Percentiles rank a stretch among this genome's conserved stretches.
Conservation (phyloP, 441 rosid species). For the Isatis lusitanica region DNA sequence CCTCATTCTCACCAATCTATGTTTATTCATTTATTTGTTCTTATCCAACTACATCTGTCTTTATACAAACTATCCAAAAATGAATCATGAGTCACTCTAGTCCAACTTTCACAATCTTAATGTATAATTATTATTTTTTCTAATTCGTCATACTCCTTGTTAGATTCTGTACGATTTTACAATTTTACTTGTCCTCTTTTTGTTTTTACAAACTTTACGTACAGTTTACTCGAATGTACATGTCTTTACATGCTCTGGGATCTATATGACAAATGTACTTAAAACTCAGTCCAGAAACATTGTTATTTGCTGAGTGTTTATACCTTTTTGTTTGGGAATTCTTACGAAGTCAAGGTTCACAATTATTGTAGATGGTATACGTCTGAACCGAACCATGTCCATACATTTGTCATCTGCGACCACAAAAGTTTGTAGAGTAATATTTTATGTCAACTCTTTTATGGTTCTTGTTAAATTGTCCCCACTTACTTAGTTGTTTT, state of each 20-base stretch:
- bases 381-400: neutral
- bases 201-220: neutral
- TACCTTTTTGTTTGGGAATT: neutral
- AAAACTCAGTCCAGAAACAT: neutral
- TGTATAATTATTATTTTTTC: neutral
- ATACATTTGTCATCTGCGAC: slow-evolving; percentile 7
- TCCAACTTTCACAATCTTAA: slow-evolving; percentile 19
- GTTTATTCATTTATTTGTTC: slow-evolving; percentile 19
- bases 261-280: neutral
- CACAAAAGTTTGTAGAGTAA: slow-evolving; percentile 22
- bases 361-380: neutral
- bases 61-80: slow-evolving; percentile 12
- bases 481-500: slow-evolving; percentile 37
- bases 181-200: neutral
- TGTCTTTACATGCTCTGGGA: neutral
- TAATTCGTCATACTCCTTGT: neutral
- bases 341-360: neutral
- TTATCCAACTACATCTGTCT: slow-evolving; percentile 32
- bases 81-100: neutral
- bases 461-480: slow-evolving; percentile 27
- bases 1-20: slow-evolving; percentile 23
- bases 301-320: neutral
- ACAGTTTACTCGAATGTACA: neutral
- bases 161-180: slow-evolving; percentile 18
- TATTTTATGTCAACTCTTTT: slow-evolving; percentile 32